Conservation (phyloP, 148 eudicot species). For the Cornus florida region DNA sequence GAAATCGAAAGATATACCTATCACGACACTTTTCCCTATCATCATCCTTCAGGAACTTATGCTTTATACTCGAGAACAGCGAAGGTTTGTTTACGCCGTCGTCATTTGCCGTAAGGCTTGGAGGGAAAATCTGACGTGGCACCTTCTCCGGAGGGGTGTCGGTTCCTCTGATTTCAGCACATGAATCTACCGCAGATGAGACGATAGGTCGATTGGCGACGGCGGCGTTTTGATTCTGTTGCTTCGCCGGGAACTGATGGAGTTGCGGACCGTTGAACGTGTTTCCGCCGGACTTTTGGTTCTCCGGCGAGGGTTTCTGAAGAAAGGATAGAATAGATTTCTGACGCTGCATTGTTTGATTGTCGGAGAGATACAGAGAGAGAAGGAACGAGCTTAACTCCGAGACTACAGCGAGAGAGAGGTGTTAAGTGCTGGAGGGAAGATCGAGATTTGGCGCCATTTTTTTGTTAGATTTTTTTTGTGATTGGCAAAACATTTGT, state of each 20-base stretch:
- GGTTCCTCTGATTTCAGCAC: slow-evolving; percentile 47
- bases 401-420: background rate
- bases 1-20: slow-evolving; percentile 23
- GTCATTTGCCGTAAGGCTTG: slow-evolving; percentile 34
- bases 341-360: slow-evolving; percentile 60
- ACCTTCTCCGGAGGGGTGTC: slow-evolving; percentile 94
- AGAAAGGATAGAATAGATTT: slow-evolving; percentile 78
- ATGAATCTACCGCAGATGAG: background rate
- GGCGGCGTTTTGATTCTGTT: background rate
- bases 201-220: slow-evolving; percentile 10
- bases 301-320: slow-evolving; percentile 53
- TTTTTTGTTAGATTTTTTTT: background rate
- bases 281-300: slow-evolving; percentile 22
- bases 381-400: background rate
- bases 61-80: slow-evolving; percentile 63
- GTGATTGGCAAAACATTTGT: too few species aligned
- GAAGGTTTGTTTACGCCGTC: slow-evolving; percentile 30
- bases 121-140: slow-evolving; percentile 50
- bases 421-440: background rate
- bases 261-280: slow-evolving; percentile 14
- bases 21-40: slow-evolving; percentile 16
- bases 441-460: slow-evolving; percentile 28
- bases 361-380: slow-evolving; percentile 8
- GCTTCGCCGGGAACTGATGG: slow-evolving; percentile 11
- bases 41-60: slow-evolving; percentile 64